These are phyloP conservation scores for Aspergillus hancockii DNA, from an alignment of 495 filamentous ascomycete species.

Conservation along the genomic window DNA sequence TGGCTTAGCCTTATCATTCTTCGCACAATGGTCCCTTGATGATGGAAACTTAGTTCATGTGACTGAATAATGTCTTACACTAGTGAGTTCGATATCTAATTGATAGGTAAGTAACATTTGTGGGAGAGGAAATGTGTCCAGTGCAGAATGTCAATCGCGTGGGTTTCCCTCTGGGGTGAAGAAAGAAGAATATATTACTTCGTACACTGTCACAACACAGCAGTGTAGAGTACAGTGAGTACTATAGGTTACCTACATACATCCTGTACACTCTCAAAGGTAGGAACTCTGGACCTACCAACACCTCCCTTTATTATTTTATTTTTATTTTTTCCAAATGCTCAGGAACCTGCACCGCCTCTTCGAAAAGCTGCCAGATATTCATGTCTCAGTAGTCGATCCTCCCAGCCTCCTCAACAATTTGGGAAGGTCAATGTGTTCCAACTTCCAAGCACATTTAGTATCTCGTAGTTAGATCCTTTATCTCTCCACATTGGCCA, in stretches of 20 bases:
- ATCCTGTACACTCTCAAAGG: too few species aligned
- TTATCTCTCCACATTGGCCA: neutral
- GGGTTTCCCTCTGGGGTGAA: too few species aligned
- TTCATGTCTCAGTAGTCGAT: neutral
- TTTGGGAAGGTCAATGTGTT: neutral
- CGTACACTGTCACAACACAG: too few species aligned
- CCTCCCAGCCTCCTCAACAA: neutral
- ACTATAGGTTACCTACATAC: too few species aligned
- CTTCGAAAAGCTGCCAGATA: neutral
- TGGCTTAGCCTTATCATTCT: too few species aligned
- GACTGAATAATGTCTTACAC: too few species aligned
- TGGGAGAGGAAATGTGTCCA: neutral
- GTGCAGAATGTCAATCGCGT: slow-evolving; percentile 17
- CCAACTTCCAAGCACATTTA: neutral
- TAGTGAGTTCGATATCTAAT: too few species aligned
- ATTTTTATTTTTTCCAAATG: neutral
- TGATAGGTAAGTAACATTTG: neutral
- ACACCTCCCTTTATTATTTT: neutral
- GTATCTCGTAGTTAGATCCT: neutral
- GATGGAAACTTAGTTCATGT: too few species aligned
- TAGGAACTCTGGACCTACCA: neutral
- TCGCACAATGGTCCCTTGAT: too few species aligned
- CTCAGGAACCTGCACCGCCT: neutral
- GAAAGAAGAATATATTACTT: too few species aligned
- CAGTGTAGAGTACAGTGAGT: too few species aligned